Base-by-base conservation (phyloP, 1,284 basidiomycete species). In the Cryptococcus sp. region DNA sequence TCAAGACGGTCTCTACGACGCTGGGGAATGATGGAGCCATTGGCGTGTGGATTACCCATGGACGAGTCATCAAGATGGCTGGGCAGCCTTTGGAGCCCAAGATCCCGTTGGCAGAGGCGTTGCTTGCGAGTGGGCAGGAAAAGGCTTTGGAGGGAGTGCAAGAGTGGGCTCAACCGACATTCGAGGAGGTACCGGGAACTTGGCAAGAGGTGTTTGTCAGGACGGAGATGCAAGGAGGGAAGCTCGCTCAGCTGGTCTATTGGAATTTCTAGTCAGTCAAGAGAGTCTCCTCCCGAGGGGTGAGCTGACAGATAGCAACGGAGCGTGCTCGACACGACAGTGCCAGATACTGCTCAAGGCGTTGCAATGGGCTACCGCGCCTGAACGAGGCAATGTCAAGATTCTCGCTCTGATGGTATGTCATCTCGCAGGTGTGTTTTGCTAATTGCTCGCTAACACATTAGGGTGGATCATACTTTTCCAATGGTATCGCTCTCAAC, bases 401-500 rank as follows among this genome's bases (percentile, higher is more conserved):
- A 55, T 72, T 0, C 52, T 76, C 23, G 71, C 68, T 16, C 58
- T 76, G 52, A 72, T 76, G 68, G 71, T 70, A 26, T 45, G 59
- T 53, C 19, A 36, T 18, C 34, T 23, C 10, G 26, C 12, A 14
- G n/a, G 10, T 14, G 26, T 21, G 10, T 23, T 25, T 19, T 23
- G 9, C 5, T 26, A 11, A 19, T 18, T 18, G 16, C 33, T 9
- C 28, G 32, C 42, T 52, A 23, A 52, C 10, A 9, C 14, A 7
- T 22, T 38, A 60, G 62, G 72, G 69, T 39, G 69, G 71, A 21
- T 50, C 59, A 26, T 76, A 76, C 66, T 76, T 76, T 51, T 73
- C 69, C 25, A 77, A 77, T 57, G 76, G 76, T 28, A 74, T 77
- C 39, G 74, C 74, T 10, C 68, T 77, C 40, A 74, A 75, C 62